phyloP scores from a whole-genome alignment of 805 yeast genomes.

The Yarrowia yakushimensis region DNA sequence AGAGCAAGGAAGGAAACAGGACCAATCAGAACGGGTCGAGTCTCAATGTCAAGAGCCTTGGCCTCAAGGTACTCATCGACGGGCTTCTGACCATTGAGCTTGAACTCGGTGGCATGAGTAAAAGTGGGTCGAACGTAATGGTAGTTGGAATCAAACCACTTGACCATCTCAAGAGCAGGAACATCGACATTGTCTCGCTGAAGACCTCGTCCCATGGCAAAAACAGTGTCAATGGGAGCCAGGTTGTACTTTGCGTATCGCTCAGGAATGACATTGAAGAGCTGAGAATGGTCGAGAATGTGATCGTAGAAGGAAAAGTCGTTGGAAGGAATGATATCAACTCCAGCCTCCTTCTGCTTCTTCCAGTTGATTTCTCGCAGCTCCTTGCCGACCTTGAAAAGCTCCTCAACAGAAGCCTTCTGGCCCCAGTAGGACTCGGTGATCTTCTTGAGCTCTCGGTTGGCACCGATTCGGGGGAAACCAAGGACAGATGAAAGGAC shows the following conservation, averaged over 20 bases:
- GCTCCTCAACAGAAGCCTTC: slow-evolving; percentile 81
- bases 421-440: slow-evolving; percentile 99
- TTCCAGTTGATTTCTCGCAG: slow-evolving; percentile 97
- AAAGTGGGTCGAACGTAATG: slow-evolving; percentile 99
- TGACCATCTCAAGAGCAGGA: slow-evolving; percentile 97
- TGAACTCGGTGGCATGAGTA: slow-evolving; percentile 91
- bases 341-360: slow-evolving; percentile 95
- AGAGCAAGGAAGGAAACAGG: slow-evolving; percentile 92
- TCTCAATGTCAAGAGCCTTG: slow-evolving; percentile 89
- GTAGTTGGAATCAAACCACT: slow-evolving; percentile 99
- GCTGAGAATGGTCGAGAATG: slow-evolving; percentile 83
- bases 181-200: slow-evolving; percentile 98
- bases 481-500: slow-evolving; percentile 97
- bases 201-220: slow-evolving; percentile 99
- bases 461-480: slow-evolving; percentile 99
- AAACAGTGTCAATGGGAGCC: slow-evolving; percentile 83
- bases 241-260: slow-evolving; percentile 91
- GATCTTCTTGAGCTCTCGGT: slow-evolving; percentile 98
- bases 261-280: slow-evolving; percentile 95
- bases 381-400: slow-evolving; percentile 88
- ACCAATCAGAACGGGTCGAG: slow-evolving; percentile 96
- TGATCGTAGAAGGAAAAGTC: slow-evolving; percentile 99
- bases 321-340: slow-evolving; percentile 93
- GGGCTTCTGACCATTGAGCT: slow-evolving; percentile 94
- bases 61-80: slow-evolving; percentile 98